Evolutionary conservation across 2,329 filamentous ascomycete species (phyloP).

Genomic region (Phyllosticta paracitricarpa): DNA sequence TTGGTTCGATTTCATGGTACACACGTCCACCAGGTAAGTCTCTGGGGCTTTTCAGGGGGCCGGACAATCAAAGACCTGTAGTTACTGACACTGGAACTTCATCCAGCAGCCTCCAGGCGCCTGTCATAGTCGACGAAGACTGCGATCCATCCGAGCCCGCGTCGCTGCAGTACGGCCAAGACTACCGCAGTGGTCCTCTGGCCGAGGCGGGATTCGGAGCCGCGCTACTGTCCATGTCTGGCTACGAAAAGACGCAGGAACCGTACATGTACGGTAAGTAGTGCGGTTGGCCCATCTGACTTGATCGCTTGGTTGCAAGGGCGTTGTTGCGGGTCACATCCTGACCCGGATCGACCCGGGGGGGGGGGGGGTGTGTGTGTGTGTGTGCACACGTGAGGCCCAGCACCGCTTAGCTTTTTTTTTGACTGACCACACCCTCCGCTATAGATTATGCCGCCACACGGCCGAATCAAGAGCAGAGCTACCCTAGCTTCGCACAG

Average conservation of each 20-base stretch:
- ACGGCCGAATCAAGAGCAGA: constrained; percentile 48
- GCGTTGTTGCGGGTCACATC: constrained; percentile 18
- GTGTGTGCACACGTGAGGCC: constrained; percentile 26
- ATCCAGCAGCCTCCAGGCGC: constrained; percentile 22
- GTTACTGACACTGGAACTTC: constrained; percentile 10
- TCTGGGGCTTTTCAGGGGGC: background rate
- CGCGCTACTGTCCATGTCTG: constrained; percentile 64
- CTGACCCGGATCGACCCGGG: constrained; percentile 25
- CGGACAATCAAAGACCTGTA: background rate
- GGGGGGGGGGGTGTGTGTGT: too few relatives aligned
- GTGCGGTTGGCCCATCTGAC: constrained; percentile 34
- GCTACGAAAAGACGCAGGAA: constrained; percentile 66
- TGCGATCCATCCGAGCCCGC: constrained; percentile 16
- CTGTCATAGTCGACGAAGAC: constrained; percentile 20
- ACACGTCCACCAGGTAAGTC: constrained; percentile 7
- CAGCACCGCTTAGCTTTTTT: constrained; percentile 7
- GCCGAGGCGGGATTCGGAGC: constrained; percentile 25
- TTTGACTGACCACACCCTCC: constrained; percentile 36
- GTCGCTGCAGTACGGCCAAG: constrained; percentile 22
- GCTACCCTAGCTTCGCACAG: constrained; percentile 39
- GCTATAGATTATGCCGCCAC: constrained; percentile 49
- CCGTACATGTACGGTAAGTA: constrained; percentile 71
- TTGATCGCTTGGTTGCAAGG: constrained; percentile 11
- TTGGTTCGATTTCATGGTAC: constrained; percentile 9
- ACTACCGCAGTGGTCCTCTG: constrained; percentile 42